Conservation (phyloP, 2,329 filamentous ascomycete genomes). For the Paecilomyces sp. region DNA sequence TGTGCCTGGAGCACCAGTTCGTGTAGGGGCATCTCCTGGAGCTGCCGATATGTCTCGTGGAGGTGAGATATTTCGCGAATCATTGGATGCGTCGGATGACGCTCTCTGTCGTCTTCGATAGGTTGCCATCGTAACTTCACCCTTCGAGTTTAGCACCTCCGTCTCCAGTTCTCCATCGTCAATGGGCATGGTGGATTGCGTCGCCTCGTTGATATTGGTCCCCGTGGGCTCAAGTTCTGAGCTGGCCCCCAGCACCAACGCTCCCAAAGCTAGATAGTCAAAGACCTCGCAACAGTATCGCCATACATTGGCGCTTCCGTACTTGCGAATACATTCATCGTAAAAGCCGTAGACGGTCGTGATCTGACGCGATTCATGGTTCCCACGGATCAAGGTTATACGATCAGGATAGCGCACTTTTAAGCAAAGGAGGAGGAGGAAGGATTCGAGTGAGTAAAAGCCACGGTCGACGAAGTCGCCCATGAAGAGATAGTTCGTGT, state of each 20-base stretch:
- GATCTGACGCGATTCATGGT: constrained; percentile 94
- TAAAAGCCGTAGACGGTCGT: constrained; percentile 98
- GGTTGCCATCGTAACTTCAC: constrained; percentile 62
- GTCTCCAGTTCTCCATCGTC: constrained; percentile 75
- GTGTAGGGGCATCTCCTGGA: constrained; percentile 37
- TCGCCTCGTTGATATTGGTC: constrained; percentile 37
- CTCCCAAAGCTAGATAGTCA: constrained; percentile 87
- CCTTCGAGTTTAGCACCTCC: constrained; percentile 81
- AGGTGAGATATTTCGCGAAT: constrained; percentile 30
- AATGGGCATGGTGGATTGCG: constrained; percentile 45
- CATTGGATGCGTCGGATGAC: constrained; percentile 26
- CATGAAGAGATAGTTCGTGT: constrained; percentile 97
- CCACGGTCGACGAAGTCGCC: constrained; percentile 97
- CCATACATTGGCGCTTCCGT: constrained; percentile 95
- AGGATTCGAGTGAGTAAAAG: constrained; percentile 96
- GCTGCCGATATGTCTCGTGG: constrained; percentile 37
- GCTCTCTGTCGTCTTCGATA: constrained; percentile 26
- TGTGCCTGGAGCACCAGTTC: constrained; percentile 69
- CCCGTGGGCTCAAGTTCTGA: constrained; percentile 56
- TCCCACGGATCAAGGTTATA: constrained; percentile 91
- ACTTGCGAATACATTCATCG: constrained; percentile 92
- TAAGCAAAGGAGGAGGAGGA: constrained; percentile 87
- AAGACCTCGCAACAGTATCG: constrained; percentile 96
- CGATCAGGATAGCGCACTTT: constrained; percentile 97
- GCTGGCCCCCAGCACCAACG: constrained; percentile 79